phyloP scores from a whole-genome alignment of 208 protist species.

The Wallacemonas sp. region DNA sequence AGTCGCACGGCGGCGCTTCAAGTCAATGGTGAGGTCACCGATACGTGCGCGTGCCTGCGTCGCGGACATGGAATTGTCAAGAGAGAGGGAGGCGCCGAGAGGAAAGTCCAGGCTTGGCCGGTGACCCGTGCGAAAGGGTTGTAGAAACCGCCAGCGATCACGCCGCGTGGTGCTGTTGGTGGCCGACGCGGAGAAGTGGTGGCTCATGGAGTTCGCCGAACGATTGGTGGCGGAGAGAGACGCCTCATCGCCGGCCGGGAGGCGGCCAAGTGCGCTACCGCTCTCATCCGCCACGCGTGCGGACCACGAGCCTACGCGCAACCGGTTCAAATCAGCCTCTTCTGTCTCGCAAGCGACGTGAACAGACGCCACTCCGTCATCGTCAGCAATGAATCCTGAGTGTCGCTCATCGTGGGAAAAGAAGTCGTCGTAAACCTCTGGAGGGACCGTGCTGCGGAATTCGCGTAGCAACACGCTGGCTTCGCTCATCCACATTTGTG shows the following conservation, averaged over 20 bases:
- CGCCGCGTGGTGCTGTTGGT: background rate
- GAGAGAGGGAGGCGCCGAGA: background rate
- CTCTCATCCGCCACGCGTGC: background rate
- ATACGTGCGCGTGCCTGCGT: background rate
- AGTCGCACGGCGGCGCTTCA: background rate
- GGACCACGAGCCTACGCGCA: background rate
- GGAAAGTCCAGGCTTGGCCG: background rate
- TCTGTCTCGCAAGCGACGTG: background rate
- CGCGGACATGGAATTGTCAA: background rate
- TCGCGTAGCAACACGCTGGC: constrained; percentile 5
- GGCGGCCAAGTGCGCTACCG: background rate
- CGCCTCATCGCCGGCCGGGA: background rate
- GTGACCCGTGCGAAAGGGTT: background rate
- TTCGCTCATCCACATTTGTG: background rate
- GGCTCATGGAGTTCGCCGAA: background rate
- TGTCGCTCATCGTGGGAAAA: background rate
- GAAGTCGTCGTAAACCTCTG: background rate
- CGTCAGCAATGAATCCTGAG: no score
- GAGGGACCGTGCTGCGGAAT: background rate
- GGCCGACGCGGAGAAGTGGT: constrained; percentile 1
- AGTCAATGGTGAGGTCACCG: background rate
- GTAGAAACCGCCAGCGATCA: background rate
- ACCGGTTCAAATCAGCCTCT: background rate
- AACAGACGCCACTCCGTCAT: background rate
- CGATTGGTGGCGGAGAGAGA: background rate